phyloP scores from a whole-genome alignment of 2,329 filamentous ascomycete genomes.

The Botrytis fragariae region DNA sequence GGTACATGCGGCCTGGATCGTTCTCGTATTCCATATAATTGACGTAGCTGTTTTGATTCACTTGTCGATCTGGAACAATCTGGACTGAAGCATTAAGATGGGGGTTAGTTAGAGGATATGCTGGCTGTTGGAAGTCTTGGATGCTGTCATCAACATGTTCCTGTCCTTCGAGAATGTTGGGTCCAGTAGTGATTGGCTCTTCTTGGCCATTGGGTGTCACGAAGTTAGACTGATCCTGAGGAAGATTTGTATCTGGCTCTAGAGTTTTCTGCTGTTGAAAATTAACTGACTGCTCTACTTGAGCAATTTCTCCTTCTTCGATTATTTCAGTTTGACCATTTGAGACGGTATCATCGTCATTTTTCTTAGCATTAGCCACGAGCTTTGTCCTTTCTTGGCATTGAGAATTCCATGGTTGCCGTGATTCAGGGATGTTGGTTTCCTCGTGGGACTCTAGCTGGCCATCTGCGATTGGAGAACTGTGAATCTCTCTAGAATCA shows the following conservation, averaged over 20 bases:
- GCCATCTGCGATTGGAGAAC: not conserved
- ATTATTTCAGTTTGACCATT: not conserved
- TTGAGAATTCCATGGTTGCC: not conserved
- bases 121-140: not conserved
- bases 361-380: not conserved
- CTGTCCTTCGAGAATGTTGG: not conserved
- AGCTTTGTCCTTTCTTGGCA: rapidly evolving
- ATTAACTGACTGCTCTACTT: not conserved
- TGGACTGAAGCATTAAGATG: not conserved
- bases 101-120: not conserved
- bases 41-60: not conserved
- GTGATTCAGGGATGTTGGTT: not conserved
- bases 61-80: not conserved
- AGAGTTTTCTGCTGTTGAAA: not conserved
- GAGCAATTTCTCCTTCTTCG: not conserved
- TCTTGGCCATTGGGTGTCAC: not conserved
- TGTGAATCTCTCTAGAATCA: rapidly evolving
- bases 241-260: not conserved
- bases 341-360: not conserved
- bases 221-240: not conserved
- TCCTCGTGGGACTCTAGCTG: not conserved
- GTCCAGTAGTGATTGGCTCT: not conserved
- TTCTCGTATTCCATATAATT: not conserved
- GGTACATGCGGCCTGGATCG: not conserved
- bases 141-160: not conserved